A percentile compares a stretch with the other conserved stretches of the same genome.
Evolutionary conservation across 2,329 filamentous ascomycete genomes (phyloP).

Genomic region (Dothideomycetes sp.): DNA sequence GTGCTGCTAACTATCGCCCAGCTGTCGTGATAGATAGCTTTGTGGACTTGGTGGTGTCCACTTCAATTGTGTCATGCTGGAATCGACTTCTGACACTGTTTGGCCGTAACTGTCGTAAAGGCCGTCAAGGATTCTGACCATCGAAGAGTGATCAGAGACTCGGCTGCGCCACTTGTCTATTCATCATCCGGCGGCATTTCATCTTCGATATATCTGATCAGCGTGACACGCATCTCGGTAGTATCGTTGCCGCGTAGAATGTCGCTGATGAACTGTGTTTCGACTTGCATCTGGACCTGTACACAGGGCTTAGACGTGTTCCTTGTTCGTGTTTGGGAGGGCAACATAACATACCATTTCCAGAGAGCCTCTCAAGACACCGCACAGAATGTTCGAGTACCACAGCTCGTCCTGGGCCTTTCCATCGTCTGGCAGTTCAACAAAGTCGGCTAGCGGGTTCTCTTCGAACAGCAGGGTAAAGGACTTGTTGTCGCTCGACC

Average conservation of each 20-base stretch:
- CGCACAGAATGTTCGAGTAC: constrained; percentile 97
- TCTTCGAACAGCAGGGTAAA: constrained; percentile 96
- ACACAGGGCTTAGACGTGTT: background rate
- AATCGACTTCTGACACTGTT: too few species aligned
- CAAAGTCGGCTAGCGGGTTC: constrained; percentile 93
- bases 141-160: too few species aligned
- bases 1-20: too few species aligned
- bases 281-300: constrained; percentile 90
- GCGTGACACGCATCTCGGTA: constrained; percentile 89
- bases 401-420: constrained; percentile 92
- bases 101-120: too few species aligned
- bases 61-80: too few species aligned
- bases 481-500: constrained; percentile 91
- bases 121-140: too few species aligned
- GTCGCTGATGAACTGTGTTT: constrained; percentile 93
- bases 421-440: constrained; percentile 92
- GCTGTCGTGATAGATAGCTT: too few species aligned
- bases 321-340: too few species aligned
- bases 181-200: constrained; percentile 96
- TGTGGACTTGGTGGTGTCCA: too few species aligned
- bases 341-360: constrained; percentile 66
- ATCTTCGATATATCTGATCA: constrained; percentile 93
- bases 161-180: too few species aligned
- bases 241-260: constrained; percentile 87
- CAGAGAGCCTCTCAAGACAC: constrained; percentile 77